Percentiles rank a stretch among this genome's conserved stretches.
phyloP scores from a whole-genome alignment of 495 filamentous ascomycete species.

The Trichoderma virens region DNA sequence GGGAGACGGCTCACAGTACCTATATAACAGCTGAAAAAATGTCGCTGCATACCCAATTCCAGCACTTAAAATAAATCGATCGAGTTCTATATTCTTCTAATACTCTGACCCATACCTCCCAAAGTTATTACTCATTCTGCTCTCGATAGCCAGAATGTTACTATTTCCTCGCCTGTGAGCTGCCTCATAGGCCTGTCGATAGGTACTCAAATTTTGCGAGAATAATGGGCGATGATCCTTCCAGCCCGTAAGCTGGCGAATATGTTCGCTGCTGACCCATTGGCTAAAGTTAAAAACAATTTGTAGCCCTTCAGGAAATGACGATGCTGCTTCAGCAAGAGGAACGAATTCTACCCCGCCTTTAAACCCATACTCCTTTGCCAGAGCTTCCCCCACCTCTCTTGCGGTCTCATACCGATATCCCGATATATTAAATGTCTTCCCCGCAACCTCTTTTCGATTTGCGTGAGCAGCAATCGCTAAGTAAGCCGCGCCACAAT shows the following conservation, averaged over 20 bases:
- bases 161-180: conserved; percentile 19
- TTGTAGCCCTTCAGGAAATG: conserved; percentile 6
- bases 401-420: conserved; percentile 30
- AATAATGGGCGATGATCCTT: conserved; percentile 28
- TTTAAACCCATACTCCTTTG: conserved; percentile 27
- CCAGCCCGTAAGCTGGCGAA: conserved; percentile 33
- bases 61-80: no score
- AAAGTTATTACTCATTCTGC: no score
- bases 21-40: no score
- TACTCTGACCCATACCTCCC: no score
- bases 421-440: conserved; percentile 35
- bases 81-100: no score
- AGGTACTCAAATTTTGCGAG: conserved; percentile 26
- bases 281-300: conserved; percentile 28
- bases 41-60: no score
- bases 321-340: not conserved
- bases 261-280: conserved; percentile 35
- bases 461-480: conserved; percentile 25
- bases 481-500: conserved; percentile 37
- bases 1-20: no score
- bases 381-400: conserved; percentile 26
- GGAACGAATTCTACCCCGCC: conserved; percentile 17
- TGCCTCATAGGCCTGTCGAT: conserved; percentile 35
- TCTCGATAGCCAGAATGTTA: not conserved
- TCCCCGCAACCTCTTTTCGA: conserved; percentile 20